phyloP scores from a whole-genome alignment of 2,329 filamentous ascomycete species.

The Nemania abortiva region DNA sequence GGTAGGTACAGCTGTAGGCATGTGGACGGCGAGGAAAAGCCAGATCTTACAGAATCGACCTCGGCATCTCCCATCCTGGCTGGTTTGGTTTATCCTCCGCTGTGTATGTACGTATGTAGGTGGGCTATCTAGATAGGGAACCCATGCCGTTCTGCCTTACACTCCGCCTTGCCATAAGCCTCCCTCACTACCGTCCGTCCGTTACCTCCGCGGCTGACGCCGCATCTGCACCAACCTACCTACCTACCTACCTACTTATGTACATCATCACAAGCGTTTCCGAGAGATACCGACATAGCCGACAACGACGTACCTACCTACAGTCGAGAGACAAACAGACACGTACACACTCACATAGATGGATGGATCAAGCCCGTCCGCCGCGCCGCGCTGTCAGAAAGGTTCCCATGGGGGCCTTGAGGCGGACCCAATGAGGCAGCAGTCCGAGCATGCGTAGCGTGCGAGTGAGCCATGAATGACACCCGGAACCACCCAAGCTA shows the following conservation, averaged over 20 bases:
- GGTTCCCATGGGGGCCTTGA: background rate
- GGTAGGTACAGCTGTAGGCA: background rate
- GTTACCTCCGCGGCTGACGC: conserved; percentile 2
- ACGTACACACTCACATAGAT: background rate
- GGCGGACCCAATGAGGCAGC: background rate
- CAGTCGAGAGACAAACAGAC: background rate
- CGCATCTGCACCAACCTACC: background rate
- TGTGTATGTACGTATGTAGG: background rate
- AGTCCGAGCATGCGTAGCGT: background rate
- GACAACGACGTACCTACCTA: conserved; percentile 6
- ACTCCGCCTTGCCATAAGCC: conserved; percentile 16
- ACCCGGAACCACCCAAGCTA: background rate
- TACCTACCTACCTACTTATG: background rate
- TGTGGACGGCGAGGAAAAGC: too few species aligned
- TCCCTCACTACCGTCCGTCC: conserved; percentile 3
- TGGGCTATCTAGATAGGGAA: background rate
- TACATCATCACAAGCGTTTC: conserved; percentile 4
- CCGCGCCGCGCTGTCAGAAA: background rate
- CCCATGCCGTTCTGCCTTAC: conserved; percentile 22
- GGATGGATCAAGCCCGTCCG: background rate
- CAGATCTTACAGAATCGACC: background rate
- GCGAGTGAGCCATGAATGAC: background rate
- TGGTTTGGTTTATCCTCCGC: background rate
- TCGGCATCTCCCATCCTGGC: background rate
- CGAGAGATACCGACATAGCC: conserved; percentile 27